Percentiles rank a stretch among this genome's conserved stretches.
These are phyloP conservation scores for Pterocarpus macrocarpus DNA, from an alignment of 306 rosid genomes.

Conservation along the genomic window DNA sequence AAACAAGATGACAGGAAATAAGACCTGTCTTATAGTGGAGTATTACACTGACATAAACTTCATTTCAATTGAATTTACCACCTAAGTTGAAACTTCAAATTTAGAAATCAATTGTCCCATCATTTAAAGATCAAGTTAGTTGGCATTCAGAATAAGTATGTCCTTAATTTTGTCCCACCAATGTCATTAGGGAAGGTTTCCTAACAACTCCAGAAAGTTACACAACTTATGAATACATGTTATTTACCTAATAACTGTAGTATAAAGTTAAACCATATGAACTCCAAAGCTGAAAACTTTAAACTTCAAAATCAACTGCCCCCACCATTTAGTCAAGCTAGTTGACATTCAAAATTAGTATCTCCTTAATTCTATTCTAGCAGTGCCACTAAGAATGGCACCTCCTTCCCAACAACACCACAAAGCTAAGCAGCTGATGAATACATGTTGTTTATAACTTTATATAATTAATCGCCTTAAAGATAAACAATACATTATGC, in stretches of 20 bases:
- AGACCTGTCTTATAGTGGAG: background rate
- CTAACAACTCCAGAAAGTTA: too few relatives aligned
- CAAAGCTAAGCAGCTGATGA: background rate
- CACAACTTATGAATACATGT: too few relatives aligned
- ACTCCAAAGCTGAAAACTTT: too few relatives aligned
- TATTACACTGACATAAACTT: too few relatives aligned
- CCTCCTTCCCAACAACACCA: background rate
- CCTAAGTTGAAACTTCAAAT: background rate
- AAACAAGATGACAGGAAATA: background rate
- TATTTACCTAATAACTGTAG: too few relatives aligned
- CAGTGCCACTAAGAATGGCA: background rate
- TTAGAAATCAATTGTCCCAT: background rate
- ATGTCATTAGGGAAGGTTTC: too few relatives aligned
- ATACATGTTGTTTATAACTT: background rate
- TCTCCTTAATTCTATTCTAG: background rate
- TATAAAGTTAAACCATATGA: too few relatives aligned
- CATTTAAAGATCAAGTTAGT: background rate
- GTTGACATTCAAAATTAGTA: too few relatives aligned
- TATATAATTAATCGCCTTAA: background rate
- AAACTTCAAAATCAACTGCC: too few relatives aligned
- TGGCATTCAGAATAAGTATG: constrained; percentile 2
- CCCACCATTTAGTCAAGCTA: too few relatives aligned
- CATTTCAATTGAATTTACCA: constrained; percentile 13
- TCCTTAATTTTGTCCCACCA: too few relatives aligned
- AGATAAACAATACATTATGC: background rate